A percentile compares a stretch with the other conserved stretches of the same genome.
phyloP scores from a whole-genome alignment of 2,329 filamentous ascomycete species.

The Eutypella sp. region DNA sequence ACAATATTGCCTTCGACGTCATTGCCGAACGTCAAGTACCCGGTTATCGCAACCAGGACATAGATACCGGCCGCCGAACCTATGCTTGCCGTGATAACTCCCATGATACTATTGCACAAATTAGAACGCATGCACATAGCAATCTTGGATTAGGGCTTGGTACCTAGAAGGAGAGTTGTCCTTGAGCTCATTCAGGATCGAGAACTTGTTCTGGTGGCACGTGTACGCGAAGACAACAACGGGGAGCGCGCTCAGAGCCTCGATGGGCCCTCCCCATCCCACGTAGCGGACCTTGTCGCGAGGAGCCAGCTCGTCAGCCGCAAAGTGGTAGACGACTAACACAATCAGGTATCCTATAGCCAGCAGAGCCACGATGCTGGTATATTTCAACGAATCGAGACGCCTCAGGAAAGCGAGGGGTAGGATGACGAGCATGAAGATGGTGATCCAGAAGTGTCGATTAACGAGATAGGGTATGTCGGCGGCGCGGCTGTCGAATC shows the following conservation, averaged over 20 bases:
- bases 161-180: constrained; percentile 66
- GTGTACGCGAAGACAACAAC: constrained; percentile 99
- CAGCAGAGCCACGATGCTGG: constrained; percentile 82
- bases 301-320: constrained; percentile 69
- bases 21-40: constrained; percentile 93
- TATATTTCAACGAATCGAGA: constrained; percentile 95
- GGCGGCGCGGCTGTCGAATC: constrained; percentile 63
- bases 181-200: constrained; percentile 89
- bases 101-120: constrained; percentile 56
- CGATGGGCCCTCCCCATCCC: constrained; percentile 72
- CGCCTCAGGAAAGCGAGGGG: constrained; percentile 87
- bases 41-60: constrained; percentile 86
- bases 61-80: constrained; percentile 85
- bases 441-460: constrained; percentile 95
- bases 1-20: constrained; percentile 89
- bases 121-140: constrained; percentile 8
- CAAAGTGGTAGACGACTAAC: constrained; percentile 88
- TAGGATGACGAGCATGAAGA: constrained; percentile 94
- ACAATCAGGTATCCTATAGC: constrained; percentile 94
- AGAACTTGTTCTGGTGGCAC: constrained; percentile 99
- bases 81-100: constrained; percentile 77
- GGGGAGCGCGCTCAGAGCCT: constrained; percentile 78
- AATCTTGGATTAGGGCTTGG: background rate
- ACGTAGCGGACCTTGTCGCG: constrained; percentile 72
- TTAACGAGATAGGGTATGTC: constrained; percentile 74